A percentile compares a stretch with the other conserved stretches of the same genome.
phyloP scores from a whole-genome alignment of 2,329 filamentous ascomycete genomes.

The Pestalotiopsis sp. region DNA sequence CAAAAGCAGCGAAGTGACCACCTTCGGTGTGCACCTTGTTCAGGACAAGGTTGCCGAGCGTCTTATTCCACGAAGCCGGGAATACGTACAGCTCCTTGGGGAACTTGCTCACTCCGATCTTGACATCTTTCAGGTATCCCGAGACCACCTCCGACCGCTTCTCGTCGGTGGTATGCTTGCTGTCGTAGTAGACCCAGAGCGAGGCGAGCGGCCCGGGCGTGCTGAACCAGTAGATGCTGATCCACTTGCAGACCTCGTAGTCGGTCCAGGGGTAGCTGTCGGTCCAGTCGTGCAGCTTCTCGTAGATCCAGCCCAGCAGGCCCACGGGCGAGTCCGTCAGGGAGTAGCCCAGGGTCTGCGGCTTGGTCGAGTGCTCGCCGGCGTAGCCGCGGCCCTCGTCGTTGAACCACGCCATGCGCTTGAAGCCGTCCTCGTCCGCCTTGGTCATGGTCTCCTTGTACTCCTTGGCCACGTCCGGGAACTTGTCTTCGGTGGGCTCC shows the following conservation, averaged over 20 bases:
- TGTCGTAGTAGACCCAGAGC: conserved; percentile 73
- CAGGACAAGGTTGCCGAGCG: conserved; percentile 53
- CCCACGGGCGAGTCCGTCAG: conserved; percentile 71
- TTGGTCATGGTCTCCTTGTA: conserved; percentile 41
- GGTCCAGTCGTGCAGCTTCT: conserved; percentile 78
- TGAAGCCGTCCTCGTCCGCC: conserved; percentile 49
- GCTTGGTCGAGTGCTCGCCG: conserved; percentile 64
- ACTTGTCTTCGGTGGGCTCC: conserved; percentile 4
- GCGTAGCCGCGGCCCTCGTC: conserved; percentile 59
- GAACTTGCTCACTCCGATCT: conserved; percentile 51
- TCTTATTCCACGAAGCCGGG: conserved; percentile 52
- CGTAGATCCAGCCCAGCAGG: conserved; percentile 77
- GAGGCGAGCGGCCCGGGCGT: conserved; percentile 65
- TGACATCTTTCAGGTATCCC: conserved; percentile 35
- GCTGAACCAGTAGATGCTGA: conserved; percentile 74
- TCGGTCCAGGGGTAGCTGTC: conserved; percentile 74
- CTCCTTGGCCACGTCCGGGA: conserved; percentile 12
- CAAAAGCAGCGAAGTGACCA: conserved; percentile 55
- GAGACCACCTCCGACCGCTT: conserved; percentile 49
- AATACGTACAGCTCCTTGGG: conserved; percentile 52
- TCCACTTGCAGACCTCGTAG: conserved; percentile 76
- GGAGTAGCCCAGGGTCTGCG: conserved; percentile 71
- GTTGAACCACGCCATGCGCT: conserved; percentile 55
- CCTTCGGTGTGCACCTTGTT: conserved; percentile 43
- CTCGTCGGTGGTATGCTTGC: conserved; percentile 55